Evolutionary conservation across 1,139 yeast species (phyloP), one percentile per base, ranked within the genome.

Genomic region (Suhomyces bokatorum): DNA sequence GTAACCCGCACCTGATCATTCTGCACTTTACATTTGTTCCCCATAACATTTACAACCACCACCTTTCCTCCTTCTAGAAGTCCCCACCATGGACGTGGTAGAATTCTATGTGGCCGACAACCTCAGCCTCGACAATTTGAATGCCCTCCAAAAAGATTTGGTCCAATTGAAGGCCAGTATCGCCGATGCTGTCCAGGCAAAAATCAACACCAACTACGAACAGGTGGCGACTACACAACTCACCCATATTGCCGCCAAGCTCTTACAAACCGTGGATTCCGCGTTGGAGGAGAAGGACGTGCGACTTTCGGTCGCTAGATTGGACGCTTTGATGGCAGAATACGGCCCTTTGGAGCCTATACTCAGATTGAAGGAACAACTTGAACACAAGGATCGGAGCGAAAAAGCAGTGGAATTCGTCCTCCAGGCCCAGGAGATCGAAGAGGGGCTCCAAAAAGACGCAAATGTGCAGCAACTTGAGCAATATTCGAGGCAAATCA

Each of bases 41-140:
- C 29, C 32, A 30, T 13, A 13, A 20, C 24, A 20, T 6, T 8
- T 6, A 17, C 16, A 14, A 30, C 16, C 17, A 16, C 9, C 34
- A 3, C 22, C 34, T 10, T 32, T 16, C 11, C 11, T 16, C 15
- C n/a, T 5, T 10, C 34, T 16, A 14, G n/a, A 6, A 24, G 10
- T 13, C 34, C 20, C 39, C 33, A 10, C 13, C 26, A 20, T 16
- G 20, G 37, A 12, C 12, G 37, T 37, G 32, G 56, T 63, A 60
- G 66, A 66, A 33, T 60, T 55, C 48, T 55, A 70, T 36, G 69
- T 70, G 51, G 52, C 57, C 14, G 57, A 56, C 42, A 58, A 67
- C 43, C 53, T 66, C 10, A 53, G 64, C 2, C 34, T 69, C 10
- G 58, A 51, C 11, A 75, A 69, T 48, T 55, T 70, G 44, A 53